These are phyloP conservation scores for Dothidotthia symphoricarpi DNA, from an alignment of 2,329 filamentous ascomycete species.

Conservation along the genomic window DNA sequence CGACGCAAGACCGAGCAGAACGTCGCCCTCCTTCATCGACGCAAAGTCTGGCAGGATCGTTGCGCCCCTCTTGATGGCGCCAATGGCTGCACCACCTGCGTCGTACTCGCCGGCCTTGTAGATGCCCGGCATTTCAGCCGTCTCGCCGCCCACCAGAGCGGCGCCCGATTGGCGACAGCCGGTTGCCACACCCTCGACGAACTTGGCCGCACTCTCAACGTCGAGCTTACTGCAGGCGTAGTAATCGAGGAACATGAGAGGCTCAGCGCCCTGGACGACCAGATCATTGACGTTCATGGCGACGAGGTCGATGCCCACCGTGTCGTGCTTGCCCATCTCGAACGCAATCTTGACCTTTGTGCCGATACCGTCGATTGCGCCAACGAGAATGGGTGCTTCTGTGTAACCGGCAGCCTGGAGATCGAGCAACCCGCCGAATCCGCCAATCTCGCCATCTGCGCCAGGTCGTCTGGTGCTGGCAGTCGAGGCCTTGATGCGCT, in stretches of 20 bases:
- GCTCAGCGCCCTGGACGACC: conserved; percentile 91
- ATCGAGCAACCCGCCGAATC: conserved; percentile 87
- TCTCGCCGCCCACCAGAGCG: conserved; percentile 94
- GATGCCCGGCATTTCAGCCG: conserved; percentile 96
- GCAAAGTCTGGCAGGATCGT: conserved; percentile 72
- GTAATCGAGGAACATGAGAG: conserved; percentile 96
- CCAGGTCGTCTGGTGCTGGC: conserved; percentile 79
- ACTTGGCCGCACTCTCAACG: conserved; percentile 72
- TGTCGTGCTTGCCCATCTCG: conserved; percentile 83
- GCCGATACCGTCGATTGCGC: conserved; percentile 92
- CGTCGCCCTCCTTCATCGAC: conserved; percentile 76
- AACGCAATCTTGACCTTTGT: conserved; percentile 97
- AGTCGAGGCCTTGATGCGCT: conserved; percentile 89
- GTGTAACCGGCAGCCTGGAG: conserved; percentile 71
- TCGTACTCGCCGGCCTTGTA: conserved; percentile 89
- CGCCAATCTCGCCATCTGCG: conserved; percentile 89
- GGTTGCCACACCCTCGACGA: conserved; percentile 84
- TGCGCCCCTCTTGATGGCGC: conserved; percentile 67
- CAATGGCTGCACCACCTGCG: conserved; percentile 84
- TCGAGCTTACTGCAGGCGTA: conserved; percentile 90
- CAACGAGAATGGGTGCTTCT: conserved; percentile 77
- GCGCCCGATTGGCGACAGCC: conserved; percentile 84
- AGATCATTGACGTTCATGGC: conserved; percentile 99
- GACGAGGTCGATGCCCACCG: conserved; percentile 93
- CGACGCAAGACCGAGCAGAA: conserved; percentile 81